Conservation (phyloP, 2,329 filamentous ascomycete genomes). For the Phialophora macrospora region DNA sequence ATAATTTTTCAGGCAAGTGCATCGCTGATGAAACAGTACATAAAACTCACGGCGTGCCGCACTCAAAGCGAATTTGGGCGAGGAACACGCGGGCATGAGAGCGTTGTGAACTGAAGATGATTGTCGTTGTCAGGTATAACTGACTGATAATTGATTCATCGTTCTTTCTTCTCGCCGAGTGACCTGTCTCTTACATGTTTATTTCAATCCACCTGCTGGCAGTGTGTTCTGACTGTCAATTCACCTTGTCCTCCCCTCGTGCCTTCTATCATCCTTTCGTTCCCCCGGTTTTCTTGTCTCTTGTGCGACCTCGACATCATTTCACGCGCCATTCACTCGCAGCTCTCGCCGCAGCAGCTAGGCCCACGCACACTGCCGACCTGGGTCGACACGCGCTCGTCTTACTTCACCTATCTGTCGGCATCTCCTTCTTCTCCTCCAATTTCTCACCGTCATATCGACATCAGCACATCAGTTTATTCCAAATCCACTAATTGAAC, state of each 20-base stretch:
- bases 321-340: constrained; percentile 14
- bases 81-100: constrained; percentile 3
- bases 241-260: constrained; percentile 18
- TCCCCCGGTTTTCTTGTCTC: constrained; percentile 13
- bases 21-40: constrained; percentile 32
- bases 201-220: constrained; percentile 9
- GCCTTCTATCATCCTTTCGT: constrained; percentile 17
- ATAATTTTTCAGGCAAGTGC: constrained; percentile 23
- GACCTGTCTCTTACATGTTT: constrained; percentile 3
- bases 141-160: constrained; percentile 5
- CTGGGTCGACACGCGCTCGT: constrained; percentile 26
- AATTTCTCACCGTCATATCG: constrained; percentile 24
- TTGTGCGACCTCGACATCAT: constrained; percentile 24
- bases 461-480: constrained; percentile 21
- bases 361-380: constrained; percentile 22
- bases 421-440: constrained; percentile 28
- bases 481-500: constrained; percentile 24
- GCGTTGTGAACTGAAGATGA: constrained; percentile 9
- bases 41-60: constrained; percentile 32
- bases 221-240: constrained; percentile 11
- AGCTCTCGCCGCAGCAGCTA: constrained; percentile 8
- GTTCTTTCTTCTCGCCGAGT: not conserved
- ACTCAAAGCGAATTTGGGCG: constrained; percentile 6
- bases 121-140: not conserved
- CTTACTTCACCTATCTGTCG: constrained; percentile 30